These are phyloP conservation scores for Oenanthe sinensis DNA, from an alignment of 129 eudicot species.

Conservation along the genomic window DNA sequence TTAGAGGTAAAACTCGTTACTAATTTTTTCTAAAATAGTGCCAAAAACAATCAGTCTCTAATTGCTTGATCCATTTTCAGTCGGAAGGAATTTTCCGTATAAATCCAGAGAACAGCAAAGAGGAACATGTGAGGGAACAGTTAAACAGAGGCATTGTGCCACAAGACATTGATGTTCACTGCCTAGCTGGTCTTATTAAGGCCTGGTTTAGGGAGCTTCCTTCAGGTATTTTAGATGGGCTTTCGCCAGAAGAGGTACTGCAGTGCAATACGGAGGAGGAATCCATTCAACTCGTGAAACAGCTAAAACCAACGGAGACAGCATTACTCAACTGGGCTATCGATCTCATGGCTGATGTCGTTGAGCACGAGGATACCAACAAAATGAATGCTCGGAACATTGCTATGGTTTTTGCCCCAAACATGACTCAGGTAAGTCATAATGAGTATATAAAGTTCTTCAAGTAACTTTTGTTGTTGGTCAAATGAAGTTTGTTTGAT, in stretches of 20 bases:
- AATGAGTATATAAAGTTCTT: background rate
- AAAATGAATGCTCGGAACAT: conserved; percentile 85
- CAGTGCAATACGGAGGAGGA: conserved; percentile 71
- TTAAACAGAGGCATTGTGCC: conserved; percentile 83
- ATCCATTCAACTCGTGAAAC: conserved; percentile 51
- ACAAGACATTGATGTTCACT: conserved; percentile 74
- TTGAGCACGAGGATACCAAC: conserved; percentile 65
- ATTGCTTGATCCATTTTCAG: conserved; percentile 19
- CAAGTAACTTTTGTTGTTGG: background rate
- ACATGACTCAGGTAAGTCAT: conserved; percentile 68
- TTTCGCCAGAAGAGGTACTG: conserved; percentile 73
- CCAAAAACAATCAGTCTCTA: background rate
- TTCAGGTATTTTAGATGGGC: conserved; percentile 75
- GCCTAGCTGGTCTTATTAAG: conserved; percentile 72
- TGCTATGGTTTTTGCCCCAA: conserved; percentile 88
- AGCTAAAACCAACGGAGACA: conserved; percentile 60
- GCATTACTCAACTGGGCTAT: conserved; percentile 85
- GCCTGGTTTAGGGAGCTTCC: conserved; percentile 94
- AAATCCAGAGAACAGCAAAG: conserved; percentile 82
- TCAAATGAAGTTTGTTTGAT: background rate
- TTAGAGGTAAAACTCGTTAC: conserved; percentile 31
- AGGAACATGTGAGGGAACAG: conserved; percentile 69
- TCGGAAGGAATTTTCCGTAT: conserved; percentile 89
- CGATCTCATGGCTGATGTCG: conserved; percentile 87
- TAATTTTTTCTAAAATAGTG: background rate